Percentiles rank a stretch among this genome's conserved stretches.
Conservation (phyloP, 768 basidiomycete genomes). For the Kwoniella newhampshirensis region DNA sequence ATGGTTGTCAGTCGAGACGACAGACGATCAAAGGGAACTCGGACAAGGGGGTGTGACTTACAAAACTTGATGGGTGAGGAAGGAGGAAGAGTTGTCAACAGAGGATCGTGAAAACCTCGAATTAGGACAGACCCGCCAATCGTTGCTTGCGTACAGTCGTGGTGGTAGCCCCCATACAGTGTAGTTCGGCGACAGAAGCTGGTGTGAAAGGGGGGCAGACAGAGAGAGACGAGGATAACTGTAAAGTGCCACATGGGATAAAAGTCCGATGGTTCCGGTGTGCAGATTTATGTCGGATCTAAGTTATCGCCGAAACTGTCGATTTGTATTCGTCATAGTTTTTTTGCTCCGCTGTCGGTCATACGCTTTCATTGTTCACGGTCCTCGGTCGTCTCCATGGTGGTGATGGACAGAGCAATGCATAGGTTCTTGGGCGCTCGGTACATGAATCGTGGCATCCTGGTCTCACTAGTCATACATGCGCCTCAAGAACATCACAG, state of each 20-base stretch:
- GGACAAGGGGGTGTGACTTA: slow-evolving; percentile 14
- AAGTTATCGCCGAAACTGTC: slow-evolving; percentile 17
- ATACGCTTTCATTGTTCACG: no score
- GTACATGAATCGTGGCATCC: no score
- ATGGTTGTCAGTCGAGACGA: not conserved
- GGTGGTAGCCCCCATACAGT: not conserved
- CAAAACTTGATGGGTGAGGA: slow-evolving; percentile 27
- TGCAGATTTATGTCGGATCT: slow-evolving; percentile 5
- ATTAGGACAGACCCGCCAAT: not conserved
- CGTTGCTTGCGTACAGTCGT: not conserved
- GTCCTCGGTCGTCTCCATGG: no score
- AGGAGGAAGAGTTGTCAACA: no score
- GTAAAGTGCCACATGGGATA: slow-evolving; percentile 10
- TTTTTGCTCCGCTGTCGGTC: not conserved
- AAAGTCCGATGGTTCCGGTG: not conserved
- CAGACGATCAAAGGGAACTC: not conserved
- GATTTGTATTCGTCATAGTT: slow-evolving; percentile 8
- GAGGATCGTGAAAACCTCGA: slow-evolving; percentile 24
- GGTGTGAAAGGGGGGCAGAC: no score
- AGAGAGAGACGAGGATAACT: not conserved
- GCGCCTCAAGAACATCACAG: no score
- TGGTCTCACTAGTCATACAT: no score
- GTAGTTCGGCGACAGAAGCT: no score
- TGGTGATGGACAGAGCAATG: no score
- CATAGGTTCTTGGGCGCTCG: no score